phyloP scores from a whole-genome alignment of 176 grass and related monocot genomes.

The Poa annua region DNA sequence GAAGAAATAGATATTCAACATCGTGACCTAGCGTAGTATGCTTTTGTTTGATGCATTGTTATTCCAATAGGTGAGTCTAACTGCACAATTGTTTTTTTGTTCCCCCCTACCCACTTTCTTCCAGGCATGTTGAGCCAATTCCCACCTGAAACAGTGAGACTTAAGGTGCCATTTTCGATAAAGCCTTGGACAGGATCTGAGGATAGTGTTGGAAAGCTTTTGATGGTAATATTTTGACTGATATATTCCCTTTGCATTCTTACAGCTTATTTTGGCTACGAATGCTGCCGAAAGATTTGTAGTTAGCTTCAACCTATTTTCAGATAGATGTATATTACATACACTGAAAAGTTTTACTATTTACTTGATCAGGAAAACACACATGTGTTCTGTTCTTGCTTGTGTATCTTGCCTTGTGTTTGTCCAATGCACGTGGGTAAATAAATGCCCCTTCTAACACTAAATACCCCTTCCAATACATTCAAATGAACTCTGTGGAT shows the following conservation, averaged over 20 bases:
- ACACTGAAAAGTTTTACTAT: background rate
- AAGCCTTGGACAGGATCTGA: constrained; percentile 83
- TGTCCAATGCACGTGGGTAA: constrained; percentile 5
- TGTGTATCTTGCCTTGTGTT: constrained; percentile 25
- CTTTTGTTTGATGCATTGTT: constrained; percentile 19
- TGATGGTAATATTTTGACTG: constrained; percentile 70
- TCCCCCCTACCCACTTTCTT: constrained; percentile 4
- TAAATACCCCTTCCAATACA: constrained; percentile 28
- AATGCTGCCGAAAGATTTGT: constrained; percentile 10
- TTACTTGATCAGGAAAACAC: constrained; percentile 7
- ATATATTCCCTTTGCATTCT: constrained; percentile 35
- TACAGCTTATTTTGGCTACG: constrained; percentile 28
- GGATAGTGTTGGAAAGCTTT: constrained; percentile 84
- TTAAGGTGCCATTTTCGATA: constrained; percentile 76
- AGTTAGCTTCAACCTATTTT: constrained; percentile 28
- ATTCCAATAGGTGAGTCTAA: constrained; percentile 7
- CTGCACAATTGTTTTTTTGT: constrained; percentile 30
- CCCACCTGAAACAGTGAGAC: constrained; percentile 63
- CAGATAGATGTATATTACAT: constrained; percentile 25
- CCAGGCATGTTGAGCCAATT: constrained; percentile 78
- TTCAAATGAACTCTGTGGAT: constrained; percentile 9
- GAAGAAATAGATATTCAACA: constrained; percentile 5
- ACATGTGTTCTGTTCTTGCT: constrained; percentile 10
- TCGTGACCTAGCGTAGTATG: background rate
- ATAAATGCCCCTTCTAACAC: constrained; percentile 23